Percentiles rank a stretch among this genome's conserved stretches.
Evolutionary conservation across 129 eudicot genomes (phyloP).

Genomic region (Flaveria linearis): DNA sequence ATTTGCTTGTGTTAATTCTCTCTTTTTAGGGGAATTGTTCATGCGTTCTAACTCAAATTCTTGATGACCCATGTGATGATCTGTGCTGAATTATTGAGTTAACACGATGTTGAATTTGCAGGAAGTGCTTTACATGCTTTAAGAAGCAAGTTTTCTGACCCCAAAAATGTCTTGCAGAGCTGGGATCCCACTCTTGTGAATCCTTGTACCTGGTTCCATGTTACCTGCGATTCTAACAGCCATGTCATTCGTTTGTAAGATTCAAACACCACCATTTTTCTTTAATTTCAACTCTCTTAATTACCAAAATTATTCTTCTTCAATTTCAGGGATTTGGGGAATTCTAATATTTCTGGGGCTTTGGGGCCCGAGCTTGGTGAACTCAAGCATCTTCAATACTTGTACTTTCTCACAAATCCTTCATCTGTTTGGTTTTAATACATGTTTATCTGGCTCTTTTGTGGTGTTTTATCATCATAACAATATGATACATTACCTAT

Average conservation of each 20-base stretch:
- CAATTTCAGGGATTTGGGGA: conserved; percentile 88
- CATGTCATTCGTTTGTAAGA: conserved; percentile 81
- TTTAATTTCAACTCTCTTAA: conserved; percentile 3
- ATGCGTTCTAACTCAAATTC: conserved; percentile 30
- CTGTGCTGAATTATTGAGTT: too few relatives aligned
- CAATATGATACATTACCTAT: too few relatives aligned
- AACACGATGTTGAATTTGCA: too few relatives aligned
- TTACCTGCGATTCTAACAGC: conserved; percentile 65
- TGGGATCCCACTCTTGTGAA: conserved; percentile 96
- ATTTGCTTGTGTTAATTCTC: not conserved
- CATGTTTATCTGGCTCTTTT: conserved; percentile 13
- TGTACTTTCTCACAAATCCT: conserved; percentile 46
- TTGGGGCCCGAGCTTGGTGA: conserved; percentile 84
- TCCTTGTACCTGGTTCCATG: conserved; percentile 96
- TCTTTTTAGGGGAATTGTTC: conserved; percentile 10
- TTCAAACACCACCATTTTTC: not conserved
- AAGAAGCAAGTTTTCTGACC: conserved; percentile 70
- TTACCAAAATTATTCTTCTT: not conserved
- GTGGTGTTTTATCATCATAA: not conserved
- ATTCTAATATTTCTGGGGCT: conserved; percentile 75
- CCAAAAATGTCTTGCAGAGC: conserved; percentile 69
- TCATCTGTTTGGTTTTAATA: conserved; percentile 13
- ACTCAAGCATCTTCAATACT: conserved; percentile 71
- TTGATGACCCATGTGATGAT: conserved; percentile 23
- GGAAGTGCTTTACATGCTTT: conserved; percentile 77